Conservation (phyloP, 768 basidiomycete genomes). For the Hericium rajendrae region DNA sequence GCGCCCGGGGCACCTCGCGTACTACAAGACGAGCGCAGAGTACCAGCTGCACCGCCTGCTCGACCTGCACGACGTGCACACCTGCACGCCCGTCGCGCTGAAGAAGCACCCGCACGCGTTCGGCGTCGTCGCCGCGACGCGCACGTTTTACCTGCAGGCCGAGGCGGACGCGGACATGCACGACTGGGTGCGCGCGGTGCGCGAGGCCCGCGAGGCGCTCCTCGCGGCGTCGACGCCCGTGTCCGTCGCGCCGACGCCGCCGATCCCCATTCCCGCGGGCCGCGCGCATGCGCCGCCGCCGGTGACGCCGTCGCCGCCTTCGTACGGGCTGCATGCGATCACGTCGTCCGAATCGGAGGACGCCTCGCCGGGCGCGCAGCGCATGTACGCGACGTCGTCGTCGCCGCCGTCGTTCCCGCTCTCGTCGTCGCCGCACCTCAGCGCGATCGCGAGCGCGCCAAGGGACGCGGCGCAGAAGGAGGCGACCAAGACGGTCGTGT, state of each 20-base stretch:
- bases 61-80: constrained; percentile 81
- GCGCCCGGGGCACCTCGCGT: constrained; percentile 83
- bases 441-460: neutral
- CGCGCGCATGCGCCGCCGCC: constrained; percentile 15
- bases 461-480: constrained; percentile 32
- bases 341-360: constrained; percentile 81
- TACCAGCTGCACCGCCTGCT: constrained; percentile 87
- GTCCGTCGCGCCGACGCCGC: constrained; percentile 32
- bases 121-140: constrained; percentile 79
- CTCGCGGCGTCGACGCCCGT: constrained; percentile 51
- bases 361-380: constrained; percentile 31
- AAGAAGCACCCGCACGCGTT: constrained; percentile 88
- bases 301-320: constrained; percentile 39
- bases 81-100: constrained; percentile 76
- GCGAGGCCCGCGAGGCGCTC: constrained; percentile 59
- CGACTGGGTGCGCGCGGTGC: constrained; percentile 78
- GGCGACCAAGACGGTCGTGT: constrained; percentile 69
- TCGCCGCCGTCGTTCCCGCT: constrained; percentile 15
- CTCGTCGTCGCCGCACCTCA: constrained; percentile 35
- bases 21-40: constrained; percentile 94
- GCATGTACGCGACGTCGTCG: constrained; percentile 18
- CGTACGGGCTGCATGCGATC: constrained; percentile 35
- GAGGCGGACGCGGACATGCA: constrained; percentile 60
- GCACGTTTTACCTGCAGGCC: constrained; percentile 90
- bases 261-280: constrained; percentile 37